A percentile compares a stretch with the other conserved stretches of the same genome.
These are phyloP conservation scores for Vigna radiata DNA, from an alignment of 306 rosid genomes.

Conservation along the genomic window DNA sequence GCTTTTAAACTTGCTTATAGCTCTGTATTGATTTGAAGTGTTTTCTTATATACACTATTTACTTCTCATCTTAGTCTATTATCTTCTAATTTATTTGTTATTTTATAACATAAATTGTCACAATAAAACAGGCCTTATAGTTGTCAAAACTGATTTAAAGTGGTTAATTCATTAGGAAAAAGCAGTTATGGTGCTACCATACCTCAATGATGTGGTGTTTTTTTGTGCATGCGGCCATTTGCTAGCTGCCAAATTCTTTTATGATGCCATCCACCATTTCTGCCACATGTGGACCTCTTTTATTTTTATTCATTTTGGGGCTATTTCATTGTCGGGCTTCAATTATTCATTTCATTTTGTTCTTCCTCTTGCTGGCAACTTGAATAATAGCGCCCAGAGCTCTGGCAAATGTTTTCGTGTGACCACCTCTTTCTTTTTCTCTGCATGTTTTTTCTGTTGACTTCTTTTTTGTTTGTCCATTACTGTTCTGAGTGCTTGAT, in stretches of 20 bases:
- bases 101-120: neutral
- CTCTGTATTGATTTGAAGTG: neutral
- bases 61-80: constrained; percentile 1
- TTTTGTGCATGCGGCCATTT: neutral
- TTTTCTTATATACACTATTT: neutral
- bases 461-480: neutral
- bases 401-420: neutral
- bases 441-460: neutral
- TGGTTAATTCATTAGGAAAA: neutral
- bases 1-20: neutral
- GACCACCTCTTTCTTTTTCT: neutral
- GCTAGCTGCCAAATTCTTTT: neutral
- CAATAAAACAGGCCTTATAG: neutral
- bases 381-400: neutral
- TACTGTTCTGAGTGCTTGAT: neutral
- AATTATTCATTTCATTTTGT: too few relatives aligned
- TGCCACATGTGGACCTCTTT: neutral
- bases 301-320: neutral
- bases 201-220: neutral
- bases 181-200: neutral
- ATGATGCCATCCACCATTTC: neutral
- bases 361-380: neutral
- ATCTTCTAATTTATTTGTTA: neutral
- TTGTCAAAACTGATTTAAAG: neutral
- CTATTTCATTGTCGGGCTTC: neutral